Base-by-base conservation (phyloP, 495 filamentous ascomycete species). In the Neurospora tetraspora region DNA sequence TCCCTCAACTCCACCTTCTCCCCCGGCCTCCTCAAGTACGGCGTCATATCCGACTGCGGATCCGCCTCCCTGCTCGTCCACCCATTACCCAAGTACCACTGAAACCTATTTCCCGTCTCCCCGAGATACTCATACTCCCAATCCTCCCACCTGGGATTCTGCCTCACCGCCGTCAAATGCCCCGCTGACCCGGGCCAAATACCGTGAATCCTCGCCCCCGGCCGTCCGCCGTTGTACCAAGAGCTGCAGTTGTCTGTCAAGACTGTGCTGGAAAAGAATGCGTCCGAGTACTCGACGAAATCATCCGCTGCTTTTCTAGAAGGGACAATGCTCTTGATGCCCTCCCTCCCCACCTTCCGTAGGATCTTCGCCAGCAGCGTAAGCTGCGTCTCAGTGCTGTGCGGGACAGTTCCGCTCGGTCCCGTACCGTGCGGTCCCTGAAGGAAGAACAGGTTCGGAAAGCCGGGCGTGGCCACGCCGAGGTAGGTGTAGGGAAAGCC, bases 101-200 rank as follows among this genome's bases (percentile, higher is more conserved):
- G 73, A 61, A 85, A 82, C 71, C 83, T 72, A 70, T 85, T 85
- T 0, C 81, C 82, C n/a, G 72, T 74, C 11, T 79, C 75, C 3
- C 79, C 76, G 9, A 84, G 75, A 76, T 90, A 89, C 71, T 84
- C 84, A 78, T 89, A 92, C 71, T 92, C 90, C 82, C 83, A 92
- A 76, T 93, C 91, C 80, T 93, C 91, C 89, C 90, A 92, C 16
- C 91, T 81, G 1, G 90, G 90, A 68, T 90, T 86, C 31, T 86
- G 78, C 5, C 87, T 81, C 36, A 89, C 82, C 27, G 85, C 84
- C 12, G 88, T 88, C 36, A 86, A 78, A 74, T 89, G 87, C 2
- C 87, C 80, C 5, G 88, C 87, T 78, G 86, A 89, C 0, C 89
- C 90, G 0, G 91, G 91, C 84, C 91, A 93, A 20, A 91, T 75